Base-by-base conservation (phyloP, 768 basidiomycete genomes). In the Collybiopsis confluens region DNA sequence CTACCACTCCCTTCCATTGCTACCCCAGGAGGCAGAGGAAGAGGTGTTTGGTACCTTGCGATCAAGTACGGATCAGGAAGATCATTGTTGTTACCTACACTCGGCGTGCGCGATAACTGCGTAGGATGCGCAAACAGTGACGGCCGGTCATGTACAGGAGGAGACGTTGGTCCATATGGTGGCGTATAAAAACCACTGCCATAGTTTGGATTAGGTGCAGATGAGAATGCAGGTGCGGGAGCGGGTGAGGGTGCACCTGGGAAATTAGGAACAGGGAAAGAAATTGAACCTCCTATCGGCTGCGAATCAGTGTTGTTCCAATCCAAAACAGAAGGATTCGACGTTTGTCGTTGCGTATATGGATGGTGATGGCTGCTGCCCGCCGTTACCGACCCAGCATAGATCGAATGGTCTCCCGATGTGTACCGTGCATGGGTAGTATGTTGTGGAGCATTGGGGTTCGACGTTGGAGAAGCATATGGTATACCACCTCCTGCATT, bases 41-140 rank as follows among this genome's bases (percentile, higher is more conserved):
- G 66, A 15, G 83, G 81, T 0, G 75, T 68, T 42, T 75, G 72
- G 63, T 85, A 85, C 18, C 82, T 76, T 20, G 64, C 65, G 35
- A 69, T 62, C 8, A 76, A 66, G 58, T 77, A 73, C 24, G 76
- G 73, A 58, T 78, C 78, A 1, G 70, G 73, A 6, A 72, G 52
- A 24, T 69, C 66, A 24, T n/a, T n/a, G n/a, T n/a, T n/a, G n/a
- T 15, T 10, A 27, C 27, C 44, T 53, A 47, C 27, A 57, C 37
- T 42, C 27, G 40, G 23, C n/a, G 41, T 43, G 7, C 41, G 38
- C 38, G 38, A 24, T 9, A 38, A 24, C 20, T 40, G 49, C 16
- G 35, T 24, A 18, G 18, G 49, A 4, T 20, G 45, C 2, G 47
- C 20, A 21, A 28, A 52, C 6, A 38, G 42, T 21, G 50, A n/a